Percentiles rank a stretch among this genome's conserved stretches.
Evolutionary conservation across 352 stramenopile species (phyloP).

Genomic region (Globisporangium canariense): DNA sequence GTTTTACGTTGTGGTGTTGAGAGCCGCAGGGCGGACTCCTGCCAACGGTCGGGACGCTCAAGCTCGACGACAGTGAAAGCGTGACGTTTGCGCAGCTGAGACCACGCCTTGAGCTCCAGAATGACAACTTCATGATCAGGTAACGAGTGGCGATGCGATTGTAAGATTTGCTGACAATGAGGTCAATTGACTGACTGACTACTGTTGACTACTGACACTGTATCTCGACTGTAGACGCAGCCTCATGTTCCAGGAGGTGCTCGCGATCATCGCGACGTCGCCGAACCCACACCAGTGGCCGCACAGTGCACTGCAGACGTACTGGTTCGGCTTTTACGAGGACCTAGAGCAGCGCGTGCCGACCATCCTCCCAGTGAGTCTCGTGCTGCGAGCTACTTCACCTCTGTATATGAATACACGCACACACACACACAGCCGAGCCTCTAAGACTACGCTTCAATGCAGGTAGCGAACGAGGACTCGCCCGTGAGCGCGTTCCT

Average conservation of each 20-base stretch:
- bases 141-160: conserved; percentile 1
- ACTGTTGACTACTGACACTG: too few species aligned
- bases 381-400: not conserved
- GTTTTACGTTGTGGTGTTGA: not conserved
- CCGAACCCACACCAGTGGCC: conserved; percentile 67
- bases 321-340: conserved; percentile 69
- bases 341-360: conserved; percentile 39
- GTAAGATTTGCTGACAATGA: not conserved
- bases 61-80: conserved; percentile 57
- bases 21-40: conserved; percentile 45
- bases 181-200: too few species aligned
- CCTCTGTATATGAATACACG: too few species aligned
- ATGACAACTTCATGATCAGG: conserved; percentile 62
- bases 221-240: conserved; percentile 29
- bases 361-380: conserved; percentile 37
- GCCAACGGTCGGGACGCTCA: conserved; percentile 60
- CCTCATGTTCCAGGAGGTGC: conserved; percentile 73
- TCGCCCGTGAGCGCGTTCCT: conserved; percentile 48
- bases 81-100: conserved; percentile 67
- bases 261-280: conserved; percentile 54
- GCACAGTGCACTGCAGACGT: conserved; percentile 60
- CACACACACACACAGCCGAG: too few species aligned
- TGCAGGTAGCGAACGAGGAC: conserved; percentile 40
- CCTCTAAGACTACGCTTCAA: not conserved
- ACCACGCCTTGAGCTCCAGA: conserved; percentile 61